Evolutionary conservation across 306 rosid species (phyloP).

Genomic region (Lathyrus aphaca): DNA sequence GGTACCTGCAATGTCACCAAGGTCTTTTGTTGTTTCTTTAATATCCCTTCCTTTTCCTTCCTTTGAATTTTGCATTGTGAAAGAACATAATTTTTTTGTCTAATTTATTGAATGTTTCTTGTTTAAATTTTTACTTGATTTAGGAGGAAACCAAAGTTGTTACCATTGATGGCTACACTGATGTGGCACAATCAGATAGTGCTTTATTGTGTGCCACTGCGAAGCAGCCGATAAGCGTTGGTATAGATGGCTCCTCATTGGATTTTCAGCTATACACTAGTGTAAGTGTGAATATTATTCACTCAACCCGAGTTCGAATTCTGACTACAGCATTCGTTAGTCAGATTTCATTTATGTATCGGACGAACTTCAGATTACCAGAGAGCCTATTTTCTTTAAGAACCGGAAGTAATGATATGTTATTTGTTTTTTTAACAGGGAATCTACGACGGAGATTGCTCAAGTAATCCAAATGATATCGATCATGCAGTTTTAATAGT

Average conservation of each 20-base stretch:
- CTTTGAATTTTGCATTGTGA: constrained; percentile 3
- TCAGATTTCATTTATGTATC: background rate
- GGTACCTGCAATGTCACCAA: constrained; percentile 59
- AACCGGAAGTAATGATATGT: background rate
- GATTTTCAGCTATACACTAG: constrained; percentile 78
- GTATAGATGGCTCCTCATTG: constrained; percentile 62
- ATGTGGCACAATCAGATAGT: constrained; percentile 62
- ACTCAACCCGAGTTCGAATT: background rate
- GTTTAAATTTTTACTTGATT: constrained; percentile 7
- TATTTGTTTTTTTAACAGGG: constrained; percentile 52
- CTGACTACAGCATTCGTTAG: background rate
- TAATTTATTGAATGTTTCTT: background rate
- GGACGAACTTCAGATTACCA: background rate
- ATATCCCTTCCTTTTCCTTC: background rate
- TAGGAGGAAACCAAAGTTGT: constrained; percentile 69
- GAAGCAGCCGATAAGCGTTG: constrained; percentile 76
- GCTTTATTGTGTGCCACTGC: constrained; percentile 59
- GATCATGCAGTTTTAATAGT: constrained; percentile 76
- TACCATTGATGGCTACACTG: constrained; percentile 61
- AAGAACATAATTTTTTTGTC: background rate
- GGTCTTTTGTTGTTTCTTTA: constrained; percentile 40
- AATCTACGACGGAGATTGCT: constrained; percentile 79
- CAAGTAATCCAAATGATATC: constrained; percentile 65
- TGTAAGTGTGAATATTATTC: constrained; percentile 48
- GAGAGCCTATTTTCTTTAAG: background rate